phyloP scores from a whole-genome alignment of 306 rosid species.

The Inga leiocalycina region DNA sequence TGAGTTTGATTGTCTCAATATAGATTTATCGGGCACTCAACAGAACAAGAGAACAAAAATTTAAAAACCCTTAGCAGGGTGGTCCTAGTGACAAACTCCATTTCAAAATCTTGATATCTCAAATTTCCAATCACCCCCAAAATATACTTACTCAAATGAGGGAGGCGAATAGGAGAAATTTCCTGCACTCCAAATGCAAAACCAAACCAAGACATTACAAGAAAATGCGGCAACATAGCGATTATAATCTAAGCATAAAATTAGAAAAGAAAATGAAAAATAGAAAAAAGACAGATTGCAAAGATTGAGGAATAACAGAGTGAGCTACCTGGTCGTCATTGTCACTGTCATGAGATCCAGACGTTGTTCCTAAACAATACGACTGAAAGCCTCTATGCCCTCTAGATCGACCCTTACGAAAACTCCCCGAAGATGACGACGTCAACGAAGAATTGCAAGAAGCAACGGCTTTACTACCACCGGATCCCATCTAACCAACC shows the following conservation, averaged over 20 bases:
- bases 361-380: constrained; percentile 70
- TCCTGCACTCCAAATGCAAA: not conserved
- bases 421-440: constrained; percentile 51
- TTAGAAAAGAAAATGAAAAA: not conserved
- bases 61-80: not conserved
- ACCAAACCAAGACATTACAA: not conserved
- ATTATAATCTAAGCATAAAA: not conserved
- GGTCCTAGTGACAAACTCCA: constrained; percentile 17
- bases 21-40: constrained; percentile 3
- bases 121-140: not conserved
- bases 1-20: not conserved
- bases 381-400: constrained; percentile 62
- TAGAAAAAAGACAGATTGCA: not conserved
- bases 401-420: constrained; percentile 56
- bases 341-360: constrained; percentile 79
- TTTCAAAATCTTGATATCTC: constrained; percentile 19
- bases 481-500: constrained; percentile 69
- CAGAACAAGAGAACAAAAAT: constrained; percentile 6
- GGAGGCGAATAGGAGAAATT: not conserved
- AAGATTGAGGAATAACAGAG: constrained; percentile 8
- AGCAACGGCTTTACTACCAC: constrained; percentile 65
- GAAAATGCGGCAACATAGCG: not conserved
- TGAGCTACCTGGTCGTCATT: constrained; percentile 66
- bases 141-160: not conserved
- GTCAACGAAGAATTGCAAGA: constrained; percentile 42